Conservation (phyloP, 2,329 filamentous ascomycete genomes). For the Tolypocladium album region DNA sequence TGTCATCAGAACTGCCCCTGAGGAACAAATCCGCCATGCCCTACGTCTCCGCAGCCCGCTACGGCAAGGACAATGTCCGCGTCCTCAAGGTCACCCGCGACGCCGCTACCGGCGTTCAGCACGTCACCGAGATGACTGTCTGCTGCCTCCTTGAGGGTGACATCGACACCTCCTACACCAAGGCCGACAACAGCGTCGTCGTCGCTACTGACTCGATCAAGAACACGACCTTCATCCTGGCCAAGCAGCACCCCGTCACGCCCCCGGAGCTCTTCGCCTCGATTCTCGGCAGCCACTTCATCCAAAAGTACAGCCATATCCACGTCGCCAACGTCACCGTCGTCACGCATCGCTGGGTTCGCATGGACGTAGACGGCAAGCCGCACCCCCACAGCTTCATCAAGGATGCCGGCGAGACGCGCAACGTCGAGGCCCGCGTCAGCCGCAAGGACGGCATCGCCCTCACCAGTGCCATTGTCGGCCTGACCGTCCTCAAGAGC, state of each 20-base stretch:
- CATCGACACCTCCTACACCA: slow-evolving; percentile 82
- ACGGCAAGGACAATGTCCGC: slow-evolving; percentile 97
- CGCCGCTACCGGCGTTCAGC: slow-evolving; percentile 64
- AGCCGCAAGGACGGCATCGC: slow-evolving; percentile 59
- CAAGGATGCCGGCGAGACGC: slow-evolving; percentile 79
- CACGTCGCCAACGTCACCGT: slow-evolving; percentile 72
- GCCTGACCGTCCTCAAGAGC: slow-evolving; percentile 85
- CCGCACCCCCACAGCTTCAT: slow-evolving; percentile 93
- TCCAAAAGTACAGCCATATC: slow-evolving; percentile 82
- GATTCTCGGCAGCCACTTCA: slow-evolving; percentile 78
- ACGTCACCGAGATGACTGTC: slow-evolving; percentile 90
- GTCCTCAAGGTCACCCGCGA: slow-evolving; percentile 90
- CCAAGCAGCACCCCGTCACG: slow-evolving; percentile 84
- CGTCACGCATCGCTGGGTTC: slow-evolving; percentile 80
- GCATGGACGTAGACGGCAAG: slow-evolving; percentile 76
- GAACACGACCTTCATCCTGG: slow-evolving; percentile 91
- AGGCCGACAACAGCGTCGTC: slow-evolving; percentile 87
- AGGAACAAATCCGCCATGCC: slow-evolving; percentile 30
- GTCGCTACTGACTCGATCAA: slow-evolving; percentile 98
- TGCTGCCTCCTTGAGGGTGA: slow-evolving; percentile 86
- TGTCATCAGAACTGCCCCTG: background rate
- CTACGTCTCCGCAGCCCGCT: slow-evolving; percentile 53
- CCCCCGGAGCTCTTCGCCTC: slow-evolving; percentile 88
- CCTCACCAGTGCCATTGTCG: slow-evolving; percentile 68
- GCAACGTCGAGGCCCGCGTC: slow-evolving; percentile 66